Evolutionary conservation across 2,329 filamentous ascomycete species (phyloP).

Genomic region (Elsinoe necatrix): DNA sequence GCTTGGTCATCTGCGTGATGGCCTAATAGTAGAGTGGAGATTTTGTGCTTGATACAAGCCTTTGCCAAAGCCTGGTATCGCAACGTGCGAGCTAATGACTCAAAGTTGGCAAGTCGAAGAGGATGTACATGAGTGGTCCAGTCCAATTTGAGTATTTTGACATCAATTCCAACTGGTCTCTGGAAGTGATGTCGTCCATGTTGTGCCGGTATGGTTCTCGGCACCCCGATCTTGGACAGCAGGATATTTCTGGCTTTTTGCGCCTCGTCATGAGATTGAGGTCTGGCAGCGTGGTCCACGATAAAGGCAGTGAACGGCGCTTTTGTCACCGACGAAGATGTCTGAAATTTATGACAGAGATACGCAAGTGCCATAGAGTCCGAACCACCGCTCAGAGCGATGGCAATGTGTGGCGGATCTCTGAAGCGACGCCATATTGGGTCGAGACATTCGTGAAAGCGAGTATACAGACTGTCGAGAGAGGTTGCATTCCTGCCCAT

Average conservation of each 20-base stretch:
- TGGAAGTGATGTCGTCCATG: background rate
- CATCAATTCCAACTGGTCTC: constrained; percentile 12
- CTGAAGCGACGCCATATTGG: constrained; percentile 6
- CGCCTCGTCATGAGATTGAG: constrained; percentile 48
- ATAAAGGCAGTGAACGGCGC: constrained; percentile 46
- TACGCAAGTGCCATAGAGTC: constrained; percentile 95
- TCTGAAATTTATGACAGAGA: constrained; percentile 48
- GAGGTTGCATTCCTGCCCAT: background rate
- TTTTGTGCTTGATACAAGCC: constrained; percentile 45
- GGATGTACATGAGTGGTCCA: constrained; percentile 34
- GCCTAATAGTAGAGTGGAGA: constrained; percentile 61
- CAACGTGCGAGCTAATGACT: constrained; percentile 63
- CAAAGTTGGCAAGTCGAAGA: constrained; percentile 54
- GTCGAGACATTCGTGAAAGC: background rate
- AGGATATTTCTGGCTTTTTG: constrained; percentile 37
- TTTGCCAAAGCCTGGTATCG: constrained; percentile 65
- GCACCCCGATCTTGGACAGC: constrained; percentile 36
- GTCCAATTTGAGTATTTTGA: constrained; percentile 28
- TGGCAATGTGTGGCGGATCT: constrained; percentile 24
- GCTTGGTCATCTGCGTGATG: constrained; percentile 89
- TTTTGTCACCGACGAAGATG: background rate
- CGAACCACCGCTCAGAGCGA: constrained; percentile 85
- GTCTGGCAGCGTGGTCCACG: constrained; percentile 53
- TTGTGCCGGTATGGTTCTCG: background rate
- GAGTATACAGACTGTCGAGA: background rate